A percentile compares a stretch with the other conserved stretches of the same genome.
phyloP scores from a whole-genome alignment of 257 asterid genomes.

The Jacaranda copaia region DNA sequence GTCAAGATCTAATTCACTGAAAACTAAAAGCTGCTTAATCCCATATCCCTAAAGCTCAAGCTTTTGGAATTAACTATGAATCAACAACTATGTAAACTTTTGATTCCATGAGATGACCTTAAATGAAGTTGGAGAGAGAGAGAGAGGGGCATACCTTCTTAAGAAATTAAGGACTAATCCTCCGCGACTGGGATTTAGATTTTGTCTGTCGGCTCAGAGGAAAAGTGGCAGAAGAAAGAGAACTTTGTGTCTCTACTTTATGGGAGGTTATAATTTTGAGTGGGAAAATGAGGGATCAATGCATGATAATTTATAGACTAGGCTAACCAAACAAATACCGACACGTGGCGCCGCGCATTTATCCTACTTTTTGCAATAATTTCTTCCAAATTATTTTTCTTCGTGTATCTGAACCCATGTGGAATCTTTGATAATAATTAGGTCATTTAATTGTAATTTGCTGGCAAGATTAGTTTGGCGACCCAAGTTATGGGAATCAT shows the following conservation, averaged over 20 bases:
- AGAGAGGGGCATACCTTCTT: too few relatives aligned
- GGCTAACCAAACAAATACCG: background rate
- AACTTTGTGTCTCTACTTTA: background rate
- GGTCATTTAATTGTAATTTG: background rate
- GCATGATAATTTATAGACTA: conserved; percentile 14
- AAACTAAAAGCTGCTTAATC: background rate
- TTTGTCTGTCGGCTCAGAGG: conserved; percentile 15
- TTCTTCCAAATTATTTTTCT: background rate
- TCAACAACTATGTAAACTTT: background rate
- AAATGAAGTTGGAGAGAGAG: background rate
- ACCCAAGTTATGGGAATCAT: background rate
- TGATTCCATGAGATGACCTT: background rate
- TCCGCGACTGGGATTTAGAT: conserved; percentile 3
- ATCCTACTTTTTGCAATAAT: background rate
- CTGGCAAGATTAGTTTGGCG: background rate
- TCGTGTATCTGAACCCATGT: conserved; percentile 14
- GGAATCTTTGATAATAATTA: conserved; percentile 20
- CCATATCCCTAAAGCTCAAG: background rate
- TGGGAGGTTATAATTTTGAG: background rate
- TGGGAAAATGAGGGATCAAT: conserved; percentile 1
- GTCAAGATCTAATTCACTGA: background rate
- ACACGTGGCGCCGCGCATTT: conserved; percentile 24
- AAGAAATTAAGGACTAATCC: background rate
- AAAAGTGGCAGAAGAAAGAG: background rate
- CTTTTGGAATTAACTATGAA: background rate